Evolutionary conservation across 1,284 basidiomycete species (phyloP).

Genomic region (Microbotryum intermedium): DNA sequence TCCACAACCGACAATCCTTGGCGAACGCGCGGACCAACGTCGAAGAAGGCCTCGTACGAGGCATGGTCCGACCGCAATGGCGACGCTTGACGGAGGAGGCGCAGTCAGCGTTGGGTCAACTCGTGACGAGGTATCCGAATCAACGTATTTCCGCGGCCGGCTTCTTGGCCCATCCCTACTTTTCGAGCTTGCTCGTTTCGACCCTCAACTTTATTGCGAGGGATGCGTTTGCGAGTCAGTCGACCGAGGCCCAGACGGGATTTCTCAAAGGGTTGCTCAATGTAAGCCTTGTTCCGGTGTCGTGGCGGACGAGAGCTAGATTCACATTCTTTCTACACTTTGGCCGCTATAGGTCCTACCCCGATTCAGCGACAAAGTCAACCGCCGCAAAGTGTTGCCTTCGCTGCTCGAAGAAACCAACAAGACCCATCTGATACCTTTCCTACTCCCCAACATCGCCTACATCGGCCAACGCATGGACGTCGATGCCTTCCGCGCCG

Average conservation of each 20-base stretch:
- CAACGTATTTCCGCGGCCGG: slow-evolving; percentile 65
- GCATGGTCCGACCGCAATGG: slow-evolving; percentile 33
- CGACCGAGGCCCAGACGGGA: slow-evolving; percentile 87
- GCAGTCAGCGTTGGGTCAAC: slow-evolving; percentile 58
- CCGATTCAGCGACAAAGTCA: slow-evolving; percentile 77
- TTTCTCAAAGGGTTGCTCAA: slow-evolving; percentile 46
- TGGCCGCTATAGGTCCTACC: slow-evolving; percentile 59
- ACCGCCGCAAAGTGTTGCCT: slow-evolving; percentile 85
- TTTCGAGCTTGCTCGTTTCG: slow-evolving; percentile 92
- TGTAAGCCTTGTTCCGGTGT: background rate
- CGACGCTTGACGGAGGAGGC: slow-evolving; percentile 34
- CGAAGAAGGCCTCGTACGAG: slow-evolving; percentile 45
- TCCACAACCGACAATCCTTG: slow-evolving; percentile 76
- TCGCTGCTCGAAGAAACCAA: slow-evolving; percentile 82
- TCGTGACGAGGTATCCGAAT: slow-evolving; percentile 69
- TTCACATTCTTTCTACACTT: background rate
- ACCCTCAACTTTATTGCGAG: slow-evolving; percentile 95
- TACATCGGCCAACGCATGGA: slow-evolving; percentile 71
- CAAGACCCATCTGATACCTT: slow-evolving; percentile 74
- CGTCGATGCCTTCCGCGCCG: slow-evolving; percentile 63
- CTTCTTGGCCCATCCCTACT: slow-evolving; percentile 69
- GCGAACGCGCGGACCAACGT: slow-evolving; percentile 69
- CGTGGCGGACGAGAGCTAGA: background rate
- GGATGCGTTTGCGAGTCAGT: slow-evolving; percentile 87
- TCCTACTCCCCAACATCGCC: slow-evolving; percentile 97